These are phyloP conservation scores for Smallanthus sonchifolius DNA, from an alignment of 129 eudicot genomes.

Conservation along the genomic window DNA sequence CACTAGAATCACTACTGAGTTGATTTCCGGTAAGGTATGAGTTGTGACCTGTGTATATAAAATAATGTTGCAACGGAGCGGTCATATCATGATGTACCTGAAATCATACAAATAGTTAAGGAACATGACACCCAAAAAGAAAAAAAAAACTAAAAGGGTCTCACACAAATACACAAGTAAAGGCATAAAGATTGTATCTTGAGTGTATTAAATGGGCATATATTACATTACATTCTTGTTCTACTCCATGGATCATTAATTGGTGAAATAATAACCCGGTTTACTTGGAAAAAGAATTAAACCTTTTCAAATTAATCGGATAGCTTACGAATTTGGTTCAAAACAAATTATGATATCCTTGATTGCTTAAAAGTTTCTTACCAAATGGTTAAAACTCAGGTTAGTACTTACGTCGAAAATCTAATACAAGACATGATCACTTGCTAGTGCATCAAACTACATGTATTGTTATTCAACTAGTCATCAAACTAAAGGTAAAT, in stretches of 20 bases:
- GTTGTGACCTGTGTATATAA: conserved; percentile 94
- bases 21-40: conserved; percentile 97
- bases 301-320: not conserved
- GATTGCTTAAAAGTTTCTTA: not conserved
- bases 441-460: not conserved
- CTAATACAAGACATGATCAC: not conserved
- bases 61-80: conserved; percentile 96
- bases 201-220: not conserved
- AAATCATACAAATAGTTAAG: conserved; percentile 18
- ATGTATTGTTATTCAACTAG: not conserved
- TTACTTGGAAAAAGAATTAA: not conserved
- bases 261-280: not conserved
- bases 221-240: not conserved
- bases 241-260: not conserved
- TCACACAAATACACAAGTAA: not conserved
- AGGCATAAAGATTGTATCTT: not conserved
- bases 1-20: conserved; percentile 90
- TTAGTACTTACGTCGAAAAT: not conserved
- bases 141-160: not conserved
- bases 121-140: conserved; percentile 4
- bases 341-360: not conserved
- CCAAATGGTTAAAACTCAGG: not conserved
- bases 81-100: conserved; percentile 98
- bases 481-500: not conserved
- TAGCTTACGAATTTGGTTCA: not conserved